Conservation (phyloP, 306 rosid genomes). For the Senna siamea region DNA sequence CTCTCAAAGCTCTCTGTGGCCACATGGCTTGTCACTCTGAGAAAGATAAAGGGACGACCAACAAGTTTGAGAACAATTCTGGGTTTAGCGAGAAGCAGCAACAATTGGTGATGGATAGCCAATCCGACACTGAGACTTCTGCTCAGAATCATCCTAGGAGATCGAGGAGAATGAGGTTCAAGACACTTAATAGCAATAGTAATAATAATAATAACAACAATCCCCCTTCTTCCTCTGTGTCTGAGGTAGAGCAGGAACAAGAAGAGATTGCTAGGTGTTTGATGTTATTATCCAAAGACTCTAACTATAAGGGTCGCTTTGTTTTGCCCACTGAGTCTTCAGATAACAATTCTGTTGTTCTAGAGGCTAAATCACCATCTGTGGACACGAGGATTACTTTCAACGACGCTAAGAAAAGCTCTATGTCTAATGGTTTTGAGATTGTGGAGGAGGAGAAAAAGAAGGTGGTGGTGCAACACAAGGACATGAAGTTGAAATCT, state of each 20-base stretch:
- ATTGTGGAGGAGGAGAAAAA: conserved; percentile 41
- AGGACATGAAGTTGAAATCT: conserved; percentile 45
- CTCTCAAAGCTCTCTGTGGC: conserved; percentile 81
- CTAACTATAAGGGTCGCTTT: conserved; percentile 49
- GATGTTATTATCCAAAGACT: conserved; percentile 79
- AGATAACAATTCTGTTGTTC: conserved; percentile 65
- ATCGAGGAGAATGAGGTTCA: conserved; percentile 55
- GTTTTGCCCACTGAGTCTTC: conserved; percentile 67
- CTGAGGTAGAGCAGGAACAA: conserved; percentile 67
- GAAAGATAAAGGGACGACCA: conserved; percentile 63
- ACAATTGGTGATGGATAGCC: conserved; percentile 60
- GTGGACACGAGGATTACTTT: conserved; percentile 37
- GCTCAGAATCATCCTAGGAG: conserved; percentile 50
- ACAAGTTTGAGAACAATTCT: no score
- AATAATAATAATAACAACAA: neutral
- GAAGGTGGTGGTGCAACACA: conserved; percentile 6
- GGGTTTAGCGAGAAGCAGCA: conserved; percentile 50
- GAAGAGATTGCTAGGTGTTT: conserved; percentile 78
- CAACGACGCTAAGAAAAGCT: conserved; percentile 34
- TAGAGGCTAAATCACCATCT: conserved; percentile 68
- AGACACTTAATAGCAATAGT: conserved; percentile 19
- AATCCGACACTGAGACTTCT: conserved; percentile 68
- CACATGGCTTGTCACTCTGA: conserved; percentile 94
- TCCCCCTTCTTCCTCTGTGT: conserved; percentile 38
- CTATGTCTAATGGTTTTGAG: conserved; percentile 41